These are phyloP conservation scores for Fusarium sp. DNA, from an alignment of 2,329 filamentous ascomycete species.

Conservation along the genomic window DNA sequence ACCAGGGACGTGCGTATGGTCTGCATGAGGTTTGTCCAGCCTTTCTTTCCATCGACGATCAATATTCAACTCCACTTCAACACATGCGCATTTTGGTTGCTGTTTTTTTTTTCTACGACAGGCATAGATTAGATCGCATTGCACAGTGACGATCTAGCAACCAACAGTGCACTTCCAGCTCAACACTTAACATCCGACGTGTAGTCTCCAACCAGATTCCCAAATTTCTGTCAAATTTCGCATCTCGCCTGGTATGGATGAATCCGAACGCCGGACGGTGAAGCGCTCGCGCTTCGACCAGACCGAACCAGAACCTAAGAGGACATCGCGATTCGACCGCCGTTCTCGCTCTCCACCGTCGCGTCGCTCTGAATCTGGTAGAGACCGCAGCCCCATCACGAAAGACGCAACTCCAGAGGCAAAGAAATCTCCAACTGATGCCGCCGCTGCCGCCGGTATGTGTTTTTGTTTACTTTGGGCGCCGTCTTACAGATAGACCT, in stretches of 20 bases:
- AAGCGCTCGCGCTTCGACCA: conserved; percentile 97
- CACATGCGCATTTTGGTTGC: conserved; percentile 28
- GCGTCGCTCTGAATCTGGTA: conserved; percentile 72
- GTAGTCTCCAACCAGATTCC: not conserved
- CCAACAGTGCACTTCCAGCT: not conserved
- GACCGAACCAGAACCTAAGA: conserved; percentile 82
- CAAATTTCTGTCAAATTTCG: conserved; percentile 4
- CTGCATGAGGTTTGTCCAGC: conserved; percentile 22
- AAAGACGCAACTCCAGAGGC: conserved; percentile 58
- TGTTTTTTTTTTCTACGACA: conserved; percentile 18
- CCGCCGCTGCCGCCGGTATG: conserved; percentile 82
- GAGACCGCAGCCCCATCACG: conserved; percentile 83
- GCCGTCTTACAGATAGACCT: conserved; percentile 15
- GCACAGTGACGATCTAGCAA: not conserved
- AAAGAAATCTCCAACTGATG: conserved; percentile 69
- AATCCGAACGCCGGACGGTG: conserved; percentile 75
- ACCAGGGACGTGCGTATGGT: conserved; percentile 17
- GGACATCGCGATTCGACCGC: conserved; percentile 86
- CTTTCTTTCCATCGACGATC: conserved; percentile 30
- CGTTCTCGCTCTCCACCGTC: conserved; percentile 85
- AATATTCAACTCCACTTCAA: conserved; percentile 35
- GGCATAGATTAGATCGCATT: conserved; percentile 2
- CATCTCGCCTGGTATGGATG: conserved; percentile 66
- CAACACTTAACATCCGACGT: not conserved
- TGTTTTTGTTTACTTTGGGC: conserved; percentile 22